These are phyloP conservation scores for Leptodermis oblonga DNA, from an alignment of 257 asterid genomes.

Conservation along the genomic window DNA sequence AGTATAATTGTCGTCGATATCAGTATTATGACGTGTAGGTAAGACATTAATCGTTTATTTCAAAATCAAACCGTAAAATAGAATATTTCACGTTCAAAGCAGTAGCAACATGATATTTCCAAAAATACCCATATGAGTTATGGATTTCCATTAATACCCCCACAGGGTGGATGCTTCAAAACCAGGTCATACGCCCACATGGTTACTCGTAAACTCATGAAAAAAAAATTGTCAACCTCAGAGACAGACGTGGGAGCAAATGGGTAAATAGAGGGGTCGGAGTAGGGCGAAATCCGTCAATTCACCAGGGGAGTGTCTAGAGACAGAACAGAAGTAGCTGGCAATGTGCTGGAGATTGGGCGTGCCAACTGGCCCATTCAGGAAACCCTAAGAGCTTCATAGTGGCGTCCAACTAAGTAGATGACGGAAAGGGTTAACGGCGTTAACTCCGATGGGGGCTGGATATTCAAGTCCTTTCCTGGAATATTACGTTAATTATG, in stretches of 20 bases:
- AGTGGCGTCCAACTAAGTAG: slow-evolving; percentile 62
- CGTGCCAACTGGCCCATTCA: slow-evolving; percentile 61
- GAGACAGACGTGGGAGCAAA: not conserved
- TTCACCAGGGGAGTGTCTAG: not conserved
- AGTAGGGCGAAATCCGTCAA: not conserved
- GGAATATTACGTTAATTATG: not conserved
- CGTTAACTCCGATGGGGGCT: not conserved
- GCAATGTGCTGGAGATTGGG: slow-evolving; percentile 49
- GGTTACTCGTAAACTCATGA: slow-evolving; percentile 14
- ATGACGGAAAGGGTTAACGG: slow-evolving; percentile 26
- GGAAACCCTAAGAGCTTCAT: slow-evolving; percentile 16
- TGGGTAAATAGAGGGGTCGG: not conserved
- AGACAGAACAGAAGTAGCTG: slow-evolving; percentile 33
- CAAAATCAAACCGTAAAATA: no score
- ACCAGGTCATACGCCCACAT: slow-evolving; percentile 7
- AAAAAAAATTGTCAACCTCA: slow-evolving; percentile 7
- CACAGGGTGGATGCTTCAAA: slow-evolving; percentile 5
- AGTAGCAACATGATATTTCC: no score
- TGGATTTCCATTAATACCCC: slow-evolving; percentile 1
- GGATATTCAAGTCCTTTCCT: slow-evolving; percentile 18
- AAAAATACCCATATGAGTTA: slow-evolving; percentile 1
- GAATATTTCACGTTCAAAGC: no score
- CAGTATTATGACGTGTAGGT: no score
- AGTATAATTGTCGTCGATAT: no score
- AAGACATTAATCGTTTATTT: no score